These are phyloP conservation scores for Durio zibethinus DNA, from an alignment of 345 rosid species.

Conservation along the genomic window DNA sequence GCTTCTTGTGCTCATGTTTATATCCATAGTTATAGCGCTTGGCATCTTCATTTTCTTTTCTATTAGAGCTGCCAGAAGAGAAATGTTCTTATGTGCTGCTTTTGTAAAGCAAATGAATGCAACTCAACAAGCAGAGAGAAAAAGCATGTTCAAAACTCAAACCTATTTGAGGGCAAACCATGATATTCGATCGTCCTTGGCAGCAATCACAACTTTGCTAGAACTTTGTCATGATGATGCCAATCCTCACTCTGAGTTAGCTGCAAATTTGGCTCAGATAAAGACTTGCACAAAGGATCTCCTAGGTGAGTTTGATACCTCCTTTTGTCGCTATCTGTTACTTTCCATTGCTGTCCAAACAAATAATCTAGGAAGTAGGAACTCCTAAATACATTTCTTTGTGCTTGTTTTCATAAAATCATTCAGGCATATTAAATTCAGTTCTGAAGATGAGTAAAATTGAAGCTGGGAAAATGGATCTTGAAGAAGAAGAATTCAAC, in stretches of 20 bases:
- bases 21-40: conserved; percentile 14
- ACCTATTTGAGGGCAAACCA: conserved; percentile 75
- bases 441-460: conserved; percentile 72
- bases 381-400: neutral
- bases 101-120: conserved; percentile 42
- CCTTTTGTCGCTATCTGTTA: neutral
- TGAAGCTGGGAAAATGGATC: conserved; percentile 74
- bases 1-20: conserved; percentile 23
- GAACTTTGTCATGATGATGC: conserved; percentile 42
- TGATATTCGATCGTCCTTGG: conserved; percentile 61
- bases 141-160: conserved; percentile 67
- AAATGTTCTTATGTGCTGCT: conserved; percentile 37
- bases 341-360: neutral
- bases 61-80: conserved; percentile 39
- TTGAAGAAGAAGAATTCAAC: conserved; percentile 65
- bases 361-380: neutral
- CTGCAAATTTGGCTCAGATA: conserved; percentile 42
- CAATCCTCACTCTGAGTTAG: conserved; percentile 36
- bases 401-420: conserved; percentile 5
- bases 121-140: conserved; percentile 52
- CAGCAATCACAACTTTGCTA: conserved; percentile 56
- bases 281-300: conserved; percentile 50
- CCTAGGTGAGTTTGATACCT: conserved; percentile 38
- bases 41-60: conserved; percentile 24
- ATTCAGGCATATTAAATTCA: conserved; percentile 53